phyloP scores from a whole-genome alignment of 2,329 filamentous ascomycete species.

The Hymenoscyphus fraxineus region DNA sequence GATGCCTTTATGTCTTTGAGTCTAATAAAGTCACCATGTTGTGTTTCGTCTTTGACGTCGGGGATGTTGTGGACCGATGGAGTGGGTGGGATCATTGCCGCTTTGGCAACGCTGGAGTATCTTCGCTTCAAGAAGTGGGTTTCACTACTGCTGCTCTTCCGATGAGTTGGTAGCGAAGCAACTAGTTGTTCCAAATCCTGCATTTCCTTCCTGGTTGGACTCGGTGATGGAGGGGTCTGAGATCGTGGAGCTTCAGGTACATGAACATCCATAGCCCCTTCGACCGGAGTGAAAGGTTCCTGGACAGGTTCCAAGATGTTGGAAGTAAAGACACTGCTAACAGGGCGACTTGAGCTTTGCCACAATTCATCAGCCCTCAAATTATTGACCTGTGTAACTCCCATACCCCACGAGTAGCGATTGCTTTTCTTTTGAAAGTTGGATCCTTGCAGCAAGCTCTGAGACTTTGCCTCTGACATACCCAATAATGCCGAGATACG shows the following conservation, averaged over 20 bases:
- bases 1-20: neutral
- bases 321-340: neutral
- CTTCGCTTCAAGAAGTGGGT: neutral
- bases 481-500: constrained; percentile 21
- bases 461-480: constrained; percentile 4
- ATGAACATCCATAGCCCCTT: neutral
- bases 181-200: neutral
- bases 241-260: neutral
- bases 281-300: neutral
- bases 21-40: constrained; percentile 6
- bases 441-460: neutral
- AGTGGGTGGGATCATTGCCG: neutral
- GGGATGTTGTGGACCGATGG: neutral
- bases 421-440: neutral
- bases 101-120: neutral
- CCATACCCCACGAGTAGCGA: constrained; percentile 16
- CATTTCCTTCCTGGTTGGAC: neutral
- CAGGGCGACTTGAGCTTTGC: constrained; percentile 3
- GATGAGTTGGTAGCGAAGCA: neutral
- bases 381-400: constrained; percentile 21
- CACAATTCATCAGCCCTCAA: constrained; percentile 21
- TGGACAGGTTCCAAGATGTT: neutral
- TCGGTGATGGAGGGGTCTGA: neutral
- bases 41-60: neutral
- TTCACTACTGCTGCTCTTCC: neutral